Percentiles rank a stretch among this genome's conserved stretches.
phyloP scores from a whole-genome alignment of 495 filamentous ascomycete genomes.

The Lophiostoma macrostomum region DNA sequence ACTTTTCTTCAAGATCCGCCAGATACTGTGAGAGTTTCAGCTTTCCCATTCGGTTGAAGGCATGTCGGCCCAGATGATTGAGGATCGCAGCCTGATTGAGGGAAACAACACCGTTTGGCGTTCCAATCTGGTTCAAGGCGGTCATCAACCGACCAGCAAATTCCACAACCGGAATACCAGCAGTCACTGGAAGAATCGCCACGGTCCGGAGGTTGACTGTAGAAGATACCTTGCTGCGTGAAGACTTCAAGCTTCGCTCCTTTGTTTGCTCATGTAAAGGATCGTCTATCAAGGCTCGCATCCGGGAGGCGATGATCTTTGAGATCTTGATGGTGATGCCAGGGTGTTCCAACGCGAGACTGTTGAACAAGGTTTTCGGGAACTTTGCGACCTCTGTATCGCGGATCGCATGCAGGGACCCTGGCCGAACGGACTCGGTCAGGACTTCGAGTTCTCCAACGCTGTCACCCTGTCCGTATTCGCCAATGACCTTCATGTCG shows the following conservation, averaged over 20 bases:
- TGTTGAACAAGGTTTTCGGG: constrained; percentile 94
- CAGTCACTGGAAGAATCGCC: constrained; percentile 83
- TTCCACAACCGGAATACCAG: constrained; percentile 90
- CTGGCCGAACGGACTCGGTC: constrained; percentile 85
- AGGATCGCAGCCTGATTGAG: constrained; percentile 91
- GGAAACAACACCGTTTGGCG: constrained; percentile 83
- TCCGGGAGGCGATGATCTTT: constrained; percentile 93
- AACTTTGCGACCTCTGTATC: constrained; percentile 96
- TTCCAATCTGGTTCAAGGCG: constrained; percentile 82
- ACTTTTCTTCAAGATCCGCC: constrained; percentile 95
- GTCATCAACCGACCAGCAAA: constrained; percentile 88
- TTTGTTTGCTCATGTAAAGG: constrained; percentile 57
- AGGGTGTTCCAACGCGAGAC: constrained; percentile 91
- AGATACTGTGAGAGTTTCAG: constrained; percentile 94
- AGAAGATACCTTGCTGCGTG: constrained; percentile 71
- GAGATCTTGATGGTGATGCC: constrained; percentile 99
- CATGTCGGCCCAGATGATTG: constrained; percentile 90
- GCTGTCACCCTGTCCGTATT: constrained; percentile 96
- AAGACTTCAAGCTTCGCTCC: constrained; percentile 49
- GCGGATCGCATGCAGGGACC: constrained; percentile 90
- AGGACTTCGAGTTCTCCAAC: constrained; percentile 96
- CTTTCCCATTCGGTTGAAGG: constrained; percentile 96
- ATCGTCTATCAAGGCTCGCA: constrained; percentile 83
- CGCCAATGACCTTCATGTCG: constrained; percentile 82
- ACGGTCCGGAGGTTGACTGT: constrained; percentile 91